These are phyloP conservation scores for Xylariaceae sp. DNA, from an alignment of 2,329 filamentous ascomycete species.

Conservation along the genomic window DNA sequence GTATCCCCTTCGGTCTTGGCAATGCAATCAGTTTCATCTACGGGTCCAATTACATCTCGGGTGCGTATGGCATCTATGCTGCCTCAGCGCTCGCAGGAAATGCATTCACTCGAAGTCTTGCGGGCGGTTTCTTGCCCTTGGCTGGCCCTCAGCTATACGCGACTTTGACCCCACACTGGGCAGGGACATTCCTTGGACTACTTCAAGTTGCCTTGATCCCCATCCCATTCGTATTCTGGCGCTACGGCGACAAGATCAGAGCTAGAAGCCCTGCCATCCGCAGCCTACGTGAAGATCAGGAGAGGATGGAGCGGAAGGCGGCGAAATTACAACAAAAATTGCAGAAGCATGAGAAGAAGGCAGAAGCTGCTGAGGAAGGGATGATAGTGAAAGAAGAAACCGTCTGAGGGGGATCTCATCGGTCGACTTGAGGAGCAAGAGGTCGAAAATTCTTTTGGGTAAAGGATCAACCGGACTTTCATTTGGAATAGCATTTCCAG, in stretches of 20 bases:
- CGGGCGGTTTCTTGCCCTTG: conserved; percentile 76
- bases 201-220: conserved; percentile 72
- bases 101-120: conserved; percentile 64
- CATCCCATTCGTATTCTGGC: conserved; percentile 76
- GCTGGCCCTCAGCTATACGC: conserved; percentile 70
- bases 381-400: neutral
- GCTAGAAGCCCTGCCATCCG: conserved; percentile 46
- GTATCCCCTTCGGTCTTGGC: conserved; percentile 73
- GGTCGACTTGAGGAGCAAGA: too few species aligned
- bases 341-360: conserved; percentile 9
- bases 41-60: conserved; percentile 72
- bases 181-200: conserved; percentile 69
- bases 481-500: too few species aligned
- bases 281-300: conserved; percentile 43
- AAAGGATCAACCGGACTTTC: too few species aligned
- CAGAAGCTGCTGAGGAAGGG: neutral
- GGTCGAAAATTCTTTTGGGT: too few species aligned
- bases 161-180: conserved; percentile 70
- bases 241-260: conserved; percentile 52
- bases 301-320: conserved; percentile 34
- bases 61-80: conserved; percentile 76
- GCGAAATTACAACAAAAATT: conserved; percentile 29
- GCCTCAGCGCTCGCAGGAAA: conserved; percentile 79
- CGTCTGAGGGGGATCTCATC: too few species aligned
- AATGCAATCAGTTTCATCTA: conserved; percentile 82